Percentiles rank a stretch among this genome's conserved stretches.
Evolutionary conservation across 1,284 basidiomycete genomes (phyloP).

Genomic region (Rhodotorula mucilaginosa): DNA sequence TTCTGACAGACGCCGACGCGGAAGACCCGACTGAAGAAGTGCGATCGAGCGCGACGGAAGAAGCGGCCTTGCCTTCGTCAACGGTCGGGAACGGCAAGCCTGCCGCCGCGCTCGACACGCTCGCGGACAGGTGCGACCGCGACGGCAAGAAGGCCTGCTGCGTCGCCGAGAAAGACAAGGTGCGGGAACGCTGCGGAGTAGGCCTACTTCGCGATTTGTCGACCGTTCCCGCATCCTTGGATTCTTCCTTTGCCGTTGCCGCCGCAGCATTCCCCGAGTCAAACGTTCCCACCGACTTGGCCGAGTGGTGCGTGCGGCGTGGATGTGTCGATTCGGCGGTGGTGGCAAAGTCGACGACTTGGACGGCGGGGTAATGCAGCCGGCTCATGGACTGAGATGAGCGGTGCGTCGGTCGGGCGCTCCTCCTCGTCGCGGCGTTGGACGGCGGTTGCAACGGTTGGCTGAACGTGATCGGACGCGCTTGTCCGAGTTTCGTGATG

Average conservation of each 20-base stretch:
- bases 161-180: constrained; percentile 25
- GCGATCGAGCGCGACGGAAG: constrained; percentile 12
- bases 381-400: constrained; percentile 12
- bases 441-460: not conserved
- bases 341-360: not conserved
- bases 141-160: constrained; percentile 28
- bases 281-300: constrained; percentile 6
- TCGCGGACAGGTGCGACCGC: not conserved
- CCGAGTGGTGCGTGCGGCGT: not conserved
- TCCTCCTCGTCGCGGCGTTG: not conserved
- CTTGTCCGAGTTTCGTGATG: not conserved
- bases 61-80: constrained; percentile 1
- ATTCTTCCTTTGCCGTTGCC: not conserved
- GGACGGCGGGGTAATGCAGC: not conserved
- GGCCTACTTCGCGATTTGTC: not conserved
- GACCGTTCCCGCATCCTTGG: not conserved
- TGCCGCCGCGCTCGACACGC: constrained; percentile 6
- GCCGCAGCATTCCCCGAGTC: too few relatives aligned
- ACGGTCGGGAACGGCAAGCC: constrained; percentile 13
- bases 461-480: not conserved
- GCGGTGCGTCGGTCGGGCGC: constrained; percentile 1
- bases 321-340: not conserved
- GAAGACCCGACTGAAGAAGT: constrained; percentile 16
- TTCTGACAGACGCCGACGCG: constrained; percentile 1
- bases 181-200: constrained; percentile 13